Evolutionary conservation across 2,329 filamentous ascomycete species (phyloP).

Genomic region (Diaporthe amygdali): DNA sequence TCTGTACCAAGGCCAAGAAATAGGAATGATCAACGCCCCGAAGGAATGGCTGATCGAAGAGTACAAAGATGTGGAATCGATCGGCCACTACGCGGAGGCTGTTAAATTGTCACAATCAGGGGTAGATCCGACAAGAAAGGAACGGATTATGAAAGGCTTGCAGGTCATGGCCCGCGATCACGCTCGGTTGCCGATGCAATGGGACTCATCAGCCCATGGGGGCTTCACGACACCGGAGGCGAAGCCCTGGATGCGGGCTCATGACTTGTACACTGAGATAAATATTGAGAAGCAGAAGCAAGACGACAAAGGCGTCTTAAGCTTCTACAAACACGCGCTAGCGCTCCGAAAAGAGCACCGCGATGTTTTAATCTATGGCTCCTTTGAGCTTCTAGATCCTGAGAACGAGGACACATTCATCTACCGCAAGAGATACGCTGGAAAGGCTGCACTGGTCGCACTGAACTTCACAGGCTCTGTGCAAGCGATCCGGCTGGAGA

Average conservation of each 20-base stretch:
- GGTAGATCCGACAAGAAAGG: constrained; percentile 41
- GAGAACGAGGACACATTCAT: constrained; percentile 60
- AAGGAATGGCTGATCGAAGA: constrained; percentile 54
- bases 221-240: constrained; percentile 57
- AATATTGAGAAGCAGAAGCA: constrained; percentile 58
- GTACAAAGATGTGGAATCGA: constrained; percentile 59
- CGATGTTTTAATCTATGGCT: constrained; percentile 66
- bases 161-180: constrained; percentile 68
- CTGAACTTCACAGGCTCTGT: neutral
- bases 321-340: constrained; percentile 64
- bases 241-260: constrained; percentile 72
- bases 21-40: constrained; percentile 65
- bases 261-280: constrained; percentile 60
- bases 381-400: constrained; percentile 59
- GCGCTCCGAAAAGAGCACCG: constrained; percentile 57
- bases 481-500: neutral
- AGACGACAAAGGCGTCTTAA: constrained; percentile 56
- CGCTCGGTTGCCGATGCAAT: constrained; percentile 70
- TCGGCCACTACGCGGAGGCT: constrained; percentile 56
- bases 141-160: constrained; percentile 46
- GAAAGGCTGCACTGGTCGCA: neutral
- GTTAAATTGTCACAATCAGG: constrained; percentile 34
- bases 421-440: constrained; percentile 47
- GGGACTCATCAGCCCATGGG: constrained; percentile 61
- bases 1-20: constrained; percentile 66